These are phyloP conservation scores for Cryphonectria nitschkei DNA, from an alignment of 2,329 filamentous ascomycete genomes.

Conservation along the genomic window DNA sequence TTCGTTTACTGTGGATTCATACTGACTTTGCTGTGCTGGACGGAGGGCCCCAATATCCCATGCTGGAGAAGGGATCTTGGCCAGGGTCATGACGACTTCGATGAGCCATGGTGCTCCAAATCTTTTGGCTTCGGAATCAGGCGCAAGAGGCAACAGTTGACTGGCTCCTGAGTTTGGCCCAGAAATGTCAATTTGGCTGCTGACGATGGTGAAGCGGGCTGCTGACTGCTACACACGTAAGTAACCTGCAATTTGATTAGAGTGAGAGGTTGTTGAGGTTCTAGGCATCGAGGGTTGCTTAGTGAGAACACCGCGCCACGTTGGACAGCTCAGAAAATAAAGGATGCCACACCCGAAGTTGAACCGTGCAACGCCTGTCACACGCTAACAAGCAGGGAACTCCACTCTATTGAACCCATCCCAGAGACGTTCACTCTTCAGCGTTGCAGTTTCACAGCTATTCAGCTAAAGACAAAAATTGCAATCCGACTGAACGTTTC, in stretches of 20 bases:
- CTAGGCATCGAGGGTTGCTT: neutral
- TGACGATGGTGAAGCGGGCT: no score
- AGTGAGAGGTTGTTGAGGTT: neutral
- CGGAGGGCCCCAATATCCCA: slow-evolving; percentile 37
- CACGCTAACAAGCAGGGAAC: slow-evolving; percentile 1
- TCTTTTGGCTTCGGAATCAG: neutral
- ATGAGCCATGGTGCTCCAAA: slow-evolving; percentile 34
- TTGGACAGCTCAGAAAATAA: neutral
- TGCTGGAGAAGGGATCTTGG: slow-evolving; percentile 32
- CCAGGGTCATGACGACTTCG: slow-evolving; percentile 36
- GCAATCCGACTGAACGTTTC: neutral
- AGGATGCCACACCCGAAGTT: neutral
- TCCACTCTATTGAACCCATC: neutral
- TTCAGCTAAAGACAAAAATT: neutral
- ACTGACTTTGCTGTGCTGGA: slow-evolving; percentile 39
- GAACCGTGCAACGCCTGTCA: neutral
- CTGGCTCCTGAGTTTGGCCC: neutral
- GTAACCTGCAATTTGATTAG: neutral
- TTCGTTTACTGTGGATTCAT: neutral
- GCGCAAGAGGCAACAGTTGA: neutral
- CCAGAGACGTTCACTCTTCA: neutral
- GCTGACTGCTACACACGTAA: neutral
- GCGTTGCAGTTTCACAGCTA: no score
- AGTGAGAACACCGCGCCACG: neutral
- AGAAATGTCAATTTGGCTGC: no score